Conservation (phyloP, 192 early-diverging fungal species). For the Spizellomyces sp. region DNA sequence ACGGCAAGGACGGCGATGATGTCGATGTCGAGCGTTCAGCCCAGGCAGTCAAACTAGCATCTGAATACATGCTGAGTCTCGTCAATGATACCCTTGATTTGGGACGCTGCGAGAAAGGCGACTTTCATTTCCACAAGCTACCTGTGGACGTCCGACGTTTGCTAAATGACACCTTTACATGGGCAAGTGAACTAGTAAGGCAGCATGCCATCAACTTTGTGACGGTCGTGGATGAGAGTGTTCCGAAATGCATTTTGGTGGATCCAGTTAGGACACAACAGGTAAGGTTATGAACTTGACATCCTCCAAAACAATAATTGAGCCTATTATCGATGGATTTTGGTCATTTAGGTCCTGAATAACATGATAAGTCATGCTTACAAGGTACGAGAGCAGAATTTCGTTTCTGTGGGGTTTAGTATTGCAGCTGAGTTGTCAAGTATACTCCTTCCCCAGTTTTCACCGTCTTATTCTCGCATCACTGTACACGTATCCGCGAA, state of each 20-base stretch:
- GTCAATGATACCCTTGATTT: conserved; percentile 33
- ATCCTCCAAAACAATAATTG: neutral
- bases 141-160: conserved; percentile 14
- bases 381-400: too few species aligned
- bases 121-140: conserved; percentile 8
- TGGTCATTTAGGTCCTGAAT: too few species aligned
- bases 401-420: too few species aligned
- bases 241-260: conserved; percentile 15
- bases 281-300: neutral
- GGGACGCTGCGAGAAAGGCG: conserved; percentile 25
- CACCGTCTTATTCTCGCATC: too few species aligned
- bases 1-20: too few species aligned
- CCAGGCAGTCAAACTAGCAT: conserved; percentile 18
- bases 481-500: too few species aligned
- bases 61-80: conserved; percentile 32
- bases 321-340: too few species aligned
- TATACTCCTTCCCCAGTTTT: too few species aligned
- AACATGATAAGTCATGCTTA: too few species aligned
- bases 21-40: conserved; percentile 5
- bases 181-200: conserved; percentile 8
- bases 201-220: conserved; percentile 8
- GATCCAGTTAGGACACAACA: conserved; percentile 29
- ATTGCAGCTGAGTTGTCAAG: too few species aligned
- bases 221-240: conserved; percentile 1
- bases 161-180: conserved; percentile 9